Evolutionary conservation across 1,139 yeast species (phyloP).

Genomic region (Suhomyces ambrosiae): DNA sequence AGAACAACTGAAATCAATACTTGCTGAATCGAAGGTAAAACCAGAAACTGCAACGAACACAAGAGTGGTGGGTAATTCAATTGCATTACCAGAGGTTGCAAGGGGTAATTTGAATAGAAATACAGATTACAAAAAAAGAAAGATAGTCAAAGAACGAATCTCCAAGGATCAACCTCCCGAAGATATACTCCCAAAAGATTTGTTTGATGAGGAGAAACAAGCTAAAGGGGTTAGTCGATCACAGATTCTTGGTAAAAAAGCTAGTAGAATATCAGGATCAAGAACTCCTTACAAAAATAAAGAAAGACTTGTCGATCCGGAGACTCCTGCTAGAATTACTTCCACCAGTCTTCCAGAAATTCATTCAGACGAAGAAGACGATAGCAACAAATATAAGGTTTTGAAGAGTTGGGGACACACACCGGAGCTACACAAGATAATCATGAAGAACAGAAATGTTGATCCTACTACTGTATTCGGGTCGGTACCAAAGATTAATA

Average conservation of each 20-base stretch:
- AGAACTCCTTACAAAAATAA: conserved; percentile 6
- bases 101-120: conserved; percentile 24
- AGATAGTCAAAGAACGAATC: conserved; percentile 9
- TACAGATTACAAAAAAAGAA: conserved; percentile 7
- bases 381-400: conserved; percentile 39
- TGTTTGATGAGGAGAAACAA: conserved; percentile 4
- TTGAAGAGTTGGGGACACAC: conserved; percentile 75
- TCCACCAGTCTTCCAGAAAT: conserved; percentile 45
- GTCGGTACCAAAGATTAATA: conserved; percentile 65
- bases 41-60: neutral
- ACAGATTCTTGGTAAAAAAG: conserved; percentile 10
- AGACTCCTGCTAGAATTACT: conserved; percentile 3
- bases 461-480: conserved; percentile 82
- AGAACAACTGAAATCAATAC: neutral
- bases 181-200: conserved; percentile 7
- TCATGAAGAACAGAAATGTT: conserved; percentile 58
- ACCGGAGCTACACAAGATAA: conserved; percentile 55
- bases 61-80: conserved; percentile 40
- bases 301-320: conserved; percentile 1
- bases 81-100: conserved; percentile 41
- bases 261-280: conserved; percentile 10
- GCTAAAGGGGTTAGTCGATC: conserved; percentile 6
- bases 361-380: conserved; percentile 57
- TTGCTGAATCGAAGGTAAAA: neutral
- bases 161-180: conserved; percentile 10